Conservation (phyloP, 2,329 filamentous ascomycete genomes). For the Tricladium varicosporioides region DNA sequence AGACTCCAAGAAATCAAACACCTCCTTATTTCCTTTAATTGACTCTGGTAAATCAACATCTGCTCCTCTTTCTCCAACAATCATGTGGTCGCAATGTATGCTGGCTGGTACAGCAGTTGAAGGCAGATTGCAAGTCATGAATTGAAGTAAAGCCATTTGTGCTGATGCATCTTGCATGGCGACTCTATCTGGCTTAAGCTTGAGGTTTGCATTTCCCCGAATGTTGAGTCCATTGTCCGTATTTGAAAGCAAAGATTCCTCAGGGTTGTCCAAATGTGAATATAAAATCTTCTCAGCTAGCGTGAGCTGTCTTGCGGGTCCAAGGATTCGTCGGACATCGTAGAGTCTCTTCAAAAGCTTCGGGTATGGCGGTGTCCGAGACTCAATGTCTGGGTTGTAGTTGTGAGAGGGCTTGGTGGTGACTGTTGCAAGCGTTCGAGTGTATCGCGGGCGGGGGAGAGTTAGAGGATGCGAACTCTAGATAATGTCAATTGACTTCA, state of each 20-base stretch:
- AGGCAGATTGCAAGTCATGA: constrained; percentile 93
- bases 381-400: constrained; percentile 30
- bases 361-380: constrained; percentile 67
- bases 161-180: constrained; percentile 99
- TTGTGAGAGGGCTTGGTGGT: constrained; percentile 17
- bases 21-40: constrained; percentile 90
- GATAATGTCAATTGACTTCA: constrained; percentile 18
- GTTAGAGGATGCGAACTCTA: constrained; percentile 20
- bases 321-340: constrained; percentile 72
- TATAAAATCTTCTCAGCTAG: constrained; percentile 98
- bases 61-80: constrained; percentile 90
- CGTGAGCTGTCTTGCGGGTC: constrained; percentile 62
- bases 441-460: constrained; percentile 18
- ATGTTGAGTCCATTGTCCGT: constrained; percentile 84
- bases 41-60: constrained; percentile 80
- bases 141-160: constrained; percentile 97
- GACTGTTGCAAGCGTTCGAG: constrained; percentile 31
- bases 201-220: constrained; percentile 85
- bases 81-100: constrained; percentile 99
- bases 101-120: constrained; percentile 91
- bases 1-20: constrained; percentile 95
- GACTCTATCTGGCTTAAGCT: constrained; percentile 94
- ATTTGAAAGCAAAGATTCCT: constrained; percentile 79
- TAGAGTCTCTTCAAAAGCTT: constrained; percentile 76
- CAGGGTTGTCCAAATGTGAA: constrained; percentile 85